A percentile compares a stretch with the other conserved stretches of the same genome.
These are phyloP conservation scores for Metschnikowia aberdeeniae DNA, from an alignment of 805 yeast species.

Conservation along the genomic window DNA sequence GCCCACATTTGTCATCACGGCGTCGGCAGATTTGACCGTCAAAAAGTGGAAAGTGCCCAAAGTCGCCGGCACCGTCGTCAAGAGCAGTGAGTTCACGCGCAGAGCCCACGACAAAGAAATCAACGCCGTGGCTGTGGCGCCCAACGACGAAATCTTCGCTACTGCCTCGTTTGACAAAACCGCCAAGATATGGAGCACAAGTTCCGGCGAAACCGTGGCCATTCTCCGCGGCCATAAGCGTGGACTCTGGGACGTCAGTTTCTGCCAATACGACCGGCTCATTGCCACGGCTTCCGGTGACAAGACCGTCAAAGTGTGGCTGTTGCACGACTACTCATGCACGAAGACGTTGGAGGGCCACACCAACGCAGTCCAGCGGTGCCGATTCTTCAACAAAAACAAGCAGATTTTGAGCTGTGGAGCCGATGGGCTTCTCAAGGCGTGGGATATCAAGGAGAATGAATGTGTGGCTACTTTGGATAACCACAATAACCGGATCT, in stretches of 20 bases:
- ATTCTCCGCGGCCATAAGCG: slow-evolving; percentile 86
- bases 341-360: slow-evolving; percentile 88
- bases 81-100: slow-evolving; percentile 79
- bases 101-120: slow-evolving; percentile 97
- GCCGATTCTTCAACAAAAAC: slow-evolving; percentile 61
- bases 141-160: slow-evolving; percentile 83
- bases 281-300: slow-evolving; percentile 89
- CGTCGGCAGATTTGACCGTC: slow-evolving; percentile 78
- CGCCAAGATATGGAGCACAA: slow-evolving; percentile 84
- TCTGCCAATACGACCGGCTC: slow-evolving; percentile 73
- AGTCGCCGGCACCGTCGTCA: slow-evolving; percentile 36
- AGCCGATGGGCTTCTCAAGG: slow-evolving; percentile 90
- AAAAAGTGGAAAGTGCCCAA: slow-evolving; percentile 79
- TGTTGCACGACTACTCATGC: slow-evolving; percentile 70
- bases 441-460: slow-evolving; percentile 71
- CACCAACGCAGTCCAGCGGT: slow-evolving; percentile 85
- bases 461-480: slow-evolving; percentile 84
- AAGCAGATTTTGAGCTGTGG: slow-evolving; percentile 75
- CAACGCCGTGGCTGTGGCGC: slow-evolving; percentile 84
- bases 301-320: slow-evolving; percentile 87
- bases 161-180: slow-evolving; percentile 93
- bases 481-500: slow-evolving; percentile 87
- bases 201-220: slow-evolving; percentile 83
- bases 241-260: slow-evolving; percentile 89
- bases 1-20: slow-evolving; percentile 77